Evolutionary conservation across 495 filamentous ascomycete genomes (phyloP), one percentile per base, ranked within the genome.

Genomic region (Penicillium egyptiacum): DNA sequence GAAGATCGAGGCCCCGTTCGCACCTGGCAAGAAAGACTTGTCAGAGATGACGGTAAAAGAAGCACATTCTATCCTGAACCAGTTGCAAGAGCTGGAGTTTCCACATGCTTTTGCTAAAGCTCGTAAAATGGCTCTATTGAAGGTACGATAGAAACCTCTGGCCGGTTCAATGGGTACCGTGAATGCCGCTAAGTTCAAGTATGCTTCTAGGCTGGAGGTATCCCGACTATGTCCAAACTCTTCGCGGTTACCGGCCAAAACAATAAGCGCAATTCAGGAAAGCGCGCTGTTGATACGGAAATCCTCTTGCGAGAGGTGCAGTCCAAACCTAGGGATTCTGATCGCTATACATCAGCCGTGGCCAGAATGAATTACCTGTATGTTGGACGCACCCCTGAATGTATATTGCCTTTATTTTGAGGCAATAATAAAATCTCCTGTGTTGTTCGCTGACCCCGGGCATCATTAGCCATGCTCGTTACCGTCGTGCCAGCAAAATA

Each of bases 351-450:
- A 12, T 54, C 62, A 3, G 76, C 65, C 5, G 63, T 81, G 9
- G 73, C 78, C 10, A 63, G 79, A 22, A 77, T 79, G 66, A 82
- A 81, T 50, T 81, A 70, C 57, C 61, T 83, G 37, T 65, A 53
- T 26, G 59, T 52, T 23, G 23, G 14, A 23, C 2, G 5, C 35
- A 51, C 19, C 12, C 2, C 11, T 7, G 26, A 26, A 19, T 2
- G 26, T 11, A 16, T 2, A 6, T 37, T 16, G 4, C 14, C 33
- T 37, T 37, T 2, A 37, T 37, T 16, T 8, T 0, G 14, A 7
- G 33, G 12, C 14, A n/a, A 37, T 6, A 6, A 5, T 37, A 16
- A 2, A 37, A 14, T 37, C 5, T 16, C 4, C 16, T 37, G 33
- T 37, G 7, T 5, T 16, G 33, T 37, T 37, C 33, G 19, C 40